A percentile compares a stretch with the other conserved stretches of the same genome.
phyloP scores from a whole-genome alignment of 495 filamentous ascomycete genomes.

The Aspergillus panamensis region DNA sequence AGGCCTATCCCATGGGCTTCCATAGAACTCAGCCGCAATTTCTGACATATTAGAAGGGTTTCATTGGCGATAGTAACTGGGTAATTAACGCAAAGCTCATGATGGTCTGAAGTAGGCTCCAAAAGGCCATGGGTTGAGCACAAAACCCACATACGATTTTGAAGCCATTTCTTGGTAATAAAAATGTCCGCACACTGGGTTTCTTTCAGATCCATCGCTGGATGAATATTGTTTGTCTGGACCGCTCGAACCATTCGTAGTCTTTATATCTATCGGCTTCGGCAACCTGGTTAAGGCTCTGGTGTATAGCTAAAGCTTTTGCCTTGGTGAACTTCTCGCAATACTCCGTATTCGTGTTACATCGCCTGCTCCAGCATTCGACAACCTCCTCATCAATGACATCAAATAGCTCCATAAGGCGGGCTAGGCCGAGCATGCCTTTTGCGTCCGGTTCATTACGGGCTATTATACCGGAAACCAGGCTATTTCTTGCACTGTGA shows the following conservation, averaged over 20 bases:
- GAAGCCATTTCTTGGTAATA: constrained; percentile 79
- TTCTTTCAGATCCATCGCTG: constrained; percentile 54
- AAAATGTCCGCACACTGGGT: constrained; percentile 66
- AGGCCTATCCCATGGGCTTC: constrained; percentile 71
- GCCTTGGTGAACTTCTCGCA: constrained; percentile 35
- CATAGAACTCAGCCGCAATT: constrained; percentile 59
- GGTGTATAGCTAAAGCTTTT: constrained; percentile 37
- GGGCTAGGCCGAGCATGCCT: constrained; percentile 42
- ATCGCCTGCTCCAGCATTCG: constrained; percentile 42
- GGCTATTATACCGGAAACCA: constrained; percentile 43
- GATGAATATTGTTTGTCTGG: constrained; percentile 33
- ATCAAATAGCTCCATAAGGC: constrained; percentile 44
- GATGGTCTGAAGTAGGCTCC: constrained; percentile 49
- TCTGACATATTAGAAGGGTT: constrained; percentile 61
- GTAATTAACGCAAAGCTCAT: constrained; percentile 61
- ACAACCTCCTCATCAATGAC: constrained; percentile 43
- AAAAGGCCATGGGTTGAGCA: constrained; percentile 53
- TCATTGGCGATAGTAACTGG: constrained; percentile 66
- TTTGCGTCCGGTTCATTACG: constrained; percentile 44
- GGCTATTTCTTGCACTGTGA: constrained; percentile 36
- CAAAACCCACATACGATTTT: constrained; percentile 76
- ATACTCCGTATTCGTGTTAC: constrained; percentile 31
- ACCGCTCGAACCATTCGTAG: constrained; percentile 66
- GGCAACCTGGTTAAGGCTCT: constrained; percentile 34
- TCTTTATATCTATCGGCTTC: constrained; percentile 40